Evolutionary conservation across 139 green algal genomes (phyloP).

Genomic region (Micractinium sp.): DNA sequence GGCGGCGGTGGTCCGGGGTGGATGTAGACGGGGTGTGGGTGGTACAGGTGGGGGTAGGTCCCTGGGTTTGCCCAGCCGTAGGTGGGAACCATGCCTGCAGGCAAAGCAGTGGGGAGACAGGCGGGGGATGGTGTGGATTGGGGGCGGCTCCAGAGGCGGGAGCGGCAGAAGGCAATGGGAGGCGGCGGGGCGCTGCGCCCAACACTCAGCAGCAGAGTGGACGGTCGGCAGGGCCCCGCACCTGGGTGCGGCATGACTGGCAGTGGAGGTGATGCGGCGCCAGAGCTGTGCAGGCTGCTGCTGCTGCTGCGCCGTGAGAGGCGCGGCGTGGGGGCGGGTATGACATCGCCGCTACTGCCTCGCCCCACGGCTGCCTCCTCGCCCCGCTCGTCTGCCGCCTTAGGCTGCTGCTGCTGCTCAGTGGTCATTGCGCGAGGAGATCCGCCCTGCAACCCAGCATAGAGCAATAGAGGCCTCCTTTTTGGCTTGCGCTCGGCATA

Average conservation of each 20-base stretch:
- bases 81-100: conserved; percentile 22
- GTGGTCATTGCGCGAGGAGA: neutral
- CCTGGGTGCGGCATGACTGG: conserved; percentile 16
- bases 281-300: conserved; percentile 1
- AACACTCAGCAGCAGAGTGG: neutral
- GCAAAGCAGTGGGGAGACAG: neutral
- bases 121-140: neutral
- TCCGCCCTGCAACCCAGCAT: neutral
- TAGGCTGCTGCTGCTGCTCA: neutral
- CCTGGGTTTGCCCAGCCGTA: conserved; percentile 16
- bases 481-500: neutral
- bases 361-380: neutral
- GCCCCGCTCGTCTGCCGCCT: neutral
- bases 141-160: neutral
- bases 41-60: conserved; percentile 5
- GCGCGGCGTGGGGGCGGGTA: conserved; percentile 1
- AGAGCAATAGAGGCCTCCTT: neutral
- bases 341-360: neutral
- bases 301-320: conserved; percentile 14
- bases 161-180: no score
- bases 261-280: neutral
- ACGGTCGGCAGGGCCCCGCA: neutral
- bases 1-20: neutral
- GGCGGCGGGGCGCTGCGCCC: neutral
- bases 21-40: neutral